Conservation (phyloP, 2,329 filamentous ascomycete genomes). For the Teratosphaeria viscida region DNA sequence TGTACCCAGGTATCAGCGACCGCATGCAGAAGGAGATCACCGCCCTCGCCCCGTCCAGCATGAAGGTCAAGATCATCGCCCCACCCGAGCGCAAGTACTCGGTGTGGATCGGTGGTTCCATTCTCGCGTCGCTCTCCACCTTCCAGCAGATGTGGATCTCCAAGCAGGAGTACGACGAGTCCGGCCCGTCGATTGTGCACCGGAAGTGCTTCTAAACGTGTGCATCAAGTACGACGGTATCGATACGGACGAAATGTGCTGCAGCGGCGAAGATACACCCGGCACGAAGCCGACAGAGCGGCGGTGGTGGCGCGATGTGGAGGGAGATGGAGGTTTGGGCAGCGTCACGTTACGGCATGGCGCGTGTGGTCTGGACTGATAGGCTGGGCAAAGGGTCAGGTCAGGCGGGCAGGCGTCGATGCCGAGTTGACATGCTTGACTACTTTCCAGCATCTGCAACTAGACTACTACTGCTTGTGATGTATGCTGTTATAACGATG, state of each 20-base stretch:
- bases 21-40: conserved; percentile 99
- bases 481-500: conserved; percentile 11
- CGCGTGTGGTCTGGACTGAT: neutral
- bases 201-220: conserved; percentile 98
- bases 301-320: neutral
- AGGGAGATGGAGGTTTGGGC: neutral
- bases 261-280: neutral
- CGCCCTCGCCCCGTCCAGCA: conserved; percentile 94
- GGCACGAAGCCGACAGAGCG: neutral
- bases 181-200: conserved; percentile 97
- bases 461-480: conserved; percentile 5
- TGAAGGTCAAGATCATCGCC: conserved; percentile 99
- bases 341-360: neutral
- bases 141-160: conserved; percentile 99
- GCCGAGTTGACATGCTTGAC: conserved; percentile 5
- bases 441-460: conserved; percentile 6
- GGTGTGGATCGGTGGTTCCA: conserved; percentile 99
- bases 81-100: conserved; percentile 99
- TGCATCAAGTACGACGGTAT: neutral
- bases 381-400: neutral
- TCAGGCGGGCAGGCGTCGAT: conserved; percentile 1
- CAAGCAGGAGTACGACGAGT: conserved; percentile 99
- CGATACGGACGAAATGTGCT: neutral
- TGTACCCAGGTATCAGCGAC: conserved; percentile 99
- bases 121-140: conserved; percentile 96